Base-by-base conservation (phyloP, 352 stramenopile genomes). In the Phytopythium boreale region DNA sequence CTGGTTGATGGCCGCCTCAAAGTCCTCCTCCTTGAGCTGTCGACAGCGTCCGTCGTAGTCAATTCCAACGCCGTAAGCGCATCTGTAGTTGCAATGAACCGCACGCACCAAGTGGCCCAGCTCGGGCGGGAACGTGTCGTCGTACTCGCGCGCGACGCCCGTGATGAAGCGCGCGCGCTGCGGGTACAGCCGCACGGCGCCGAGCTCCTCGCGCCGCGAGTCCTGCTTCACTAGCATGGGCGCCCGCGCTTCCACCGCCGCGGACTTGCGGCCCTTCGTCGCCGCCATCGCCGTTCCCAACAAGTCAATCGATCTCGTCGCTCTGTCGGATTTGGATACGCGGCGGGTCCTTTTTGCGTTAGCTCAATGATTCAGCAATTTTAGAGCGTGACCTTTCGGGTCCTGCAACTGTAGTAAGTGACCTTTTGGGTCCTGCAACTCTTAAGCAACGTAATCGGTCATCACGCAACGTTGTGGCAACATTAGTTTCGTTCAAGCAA, bases 1-100 rank as follows among this genome's bases (percentile, higher is more conserved):
- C 75, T 92, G 80, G 68, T 90, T 90, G 68, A 92, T 88, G 36
- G 84, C 84, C 19, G 80, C 75, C 53, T 80, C 71, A 56, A 92
- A 92, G 44, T 92, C 80, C 26, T 76, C 66, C 31, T 84, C 68
- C 46, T 81, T 74, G 29, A 88, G 71, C 68, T 84, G 53, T 17
- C 55, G 4, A 17, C 34, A 43, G 22, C 15, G 29, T 11, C 11
- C 15, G 29, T 11, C 61, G 27, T n/a, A 29, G 8, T 50, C 4
- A 19, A 47, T 24, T 8, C 34, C 14, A 6, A 14, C n/a, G 55
- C 26, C 36, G 2, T 11, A 4, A 26, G 4, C 29, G 2, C 27
- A 39, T 41, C 1, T 12, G 4, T 12, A 56, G 26, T 4, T 34
- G 15, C 22, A 17, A 20, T 26, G 11, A 26, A 27, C 11, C 17